Base-by-base conservation (phyloP, 768 basidiomycete species). In the Rhodotorula paludigena region DNA sequence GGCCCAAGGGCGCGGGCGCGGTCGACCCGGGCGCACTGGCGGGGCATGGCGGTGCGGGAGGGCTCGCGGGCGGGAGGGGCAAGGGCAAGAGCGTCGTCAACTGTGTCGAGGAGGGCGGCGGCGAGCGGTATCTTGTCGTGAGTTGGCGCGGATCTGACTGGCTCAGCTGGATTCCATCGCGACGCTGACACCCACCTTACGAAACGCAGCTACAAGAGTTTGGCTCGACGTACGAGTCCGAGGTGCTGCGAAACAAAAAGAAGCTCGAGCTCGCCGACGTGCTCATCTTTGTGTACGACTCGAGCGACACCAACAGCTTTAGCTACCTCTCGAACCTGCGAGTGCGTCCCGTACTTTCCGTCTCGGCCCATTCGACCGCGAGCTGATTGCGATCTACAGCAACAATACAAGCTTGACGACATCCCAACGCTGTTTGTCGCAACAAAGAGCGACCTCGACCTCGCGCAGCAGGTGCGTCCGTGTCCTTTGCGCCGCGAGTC, bases 231-330 rank as follows among this genome's bases (percentile, higher is more conserved):
- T 96, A 94, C 74, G 94, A 99, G 79, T 83, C 89, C 0, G 94
- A 97, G 78, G 87, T 85, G 16, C 80, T 98, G 63, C 85, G 92
- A 68, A 91, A 88, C 78, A 82, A 86, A 45, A 94, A 91, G 81
- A 96, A 92, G 80, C 86, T 87, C 39, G 93, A 96, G 77, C 80
- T 89, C 52, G 90, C 90, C 28, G 94, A 99, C 79, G 90, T 97
- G 48, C 89, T 97, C 68, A 84, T 93, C 70, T 97, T 94, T 77
- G 92, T 97, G 39, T 87, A 97, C 75, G 94, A 99, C 79, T 97
- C 93, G 54, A 92, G 90, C 76, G 94, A 99, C 77, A 97, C 94
- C 47, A 98, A 99, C 80, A 96, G 92, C 16, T 99, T 99, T 78
- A 93, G 91, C 54, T 96, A 98, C 80, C 92, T 99, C 78, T 93